A percentile compares a stretch with the other conserved stretches of the same genome.
These are phyloP conservation scores for Zelonia costaricensis DNA, from an alignment of 208 protist genomes.

Conservation along the genomic window DNA sequence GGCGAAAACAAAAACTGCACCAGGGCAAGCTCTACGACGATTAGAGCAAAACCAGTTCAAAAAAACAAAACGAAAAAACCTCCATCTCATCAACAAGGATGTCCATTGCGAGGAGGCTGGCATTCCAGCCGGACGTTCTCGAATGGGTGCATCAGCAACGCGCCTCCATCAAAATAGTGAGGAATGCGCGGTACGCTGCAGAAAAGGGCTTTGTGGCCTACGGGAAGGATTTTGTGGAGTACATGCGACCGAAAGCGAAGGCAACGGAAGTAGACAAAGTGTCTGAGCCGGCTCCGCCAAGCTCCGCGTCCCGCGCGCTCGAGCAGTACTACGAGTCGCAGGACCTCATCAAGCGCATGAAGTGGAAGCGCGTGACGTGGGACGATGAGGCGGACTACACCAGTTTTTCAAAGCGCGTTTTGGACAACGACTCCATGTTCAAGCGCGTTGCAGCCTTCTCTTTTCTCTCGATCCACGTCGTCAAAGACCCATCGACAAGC, in stretches of 20 bases:
- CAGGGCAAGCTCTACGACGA: too few species aligned
- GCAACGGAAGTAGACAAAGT: slow-evolving; percentile 5
- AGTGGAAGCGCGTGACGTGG: slow-evolving; percentile 93
- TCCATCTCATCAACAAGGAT: too few species aligned
- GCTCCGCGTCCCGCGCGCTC: slow-evolving; percentile 41
- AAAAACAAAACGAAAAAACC: slow-evolving; percentile 11
- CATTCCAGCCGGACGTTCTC: slow-evolving; percentile 74
- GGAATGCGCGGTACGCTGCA: slow-evolving; percentile 55
- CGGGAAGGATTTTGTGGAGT: slow-evolving; percentile 51
- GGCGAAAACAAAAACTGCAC: too few species aligned
- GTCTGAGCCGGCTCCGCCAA: not conserved
- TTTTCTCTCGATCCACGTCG: slow-evolving; percentile 87
- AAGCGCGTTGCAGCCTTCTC: slow-evolving; percentile 84
- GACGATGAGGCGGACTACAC: slow-evolving; percentile 89
- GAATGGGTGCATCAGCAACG: slow-evolving; percentile 63
- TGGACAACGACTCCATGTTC: slow-evolving; percentile 88
- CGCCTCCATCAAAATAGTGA: slow-evolving; percentile 32
- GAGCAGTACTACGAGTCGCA: slow-evolving; percentile 91
- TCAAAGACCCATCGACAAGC: slow-evolving; percentile 64
- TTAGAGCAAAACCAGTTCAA: too few species aligned
- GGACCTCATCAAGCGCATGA: slow-evolving; percentile 89
- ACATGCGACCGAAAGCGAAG: slow-evolving; percentile 26
- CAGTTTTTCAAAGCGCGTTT: slow-evolving; percentile 78
- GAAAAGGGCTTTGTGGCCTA: slow-evolving; percentile 86
- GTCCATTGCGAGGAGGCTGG: slow-evolving; percentile 27